A percentile compares a stretch with the other conserved stretches of the same genome.
phyloP scores from a whole-genome alignment of 2,329 filamentous ascomycete genomes.

The Ambrosiella xylebori region DNA sequence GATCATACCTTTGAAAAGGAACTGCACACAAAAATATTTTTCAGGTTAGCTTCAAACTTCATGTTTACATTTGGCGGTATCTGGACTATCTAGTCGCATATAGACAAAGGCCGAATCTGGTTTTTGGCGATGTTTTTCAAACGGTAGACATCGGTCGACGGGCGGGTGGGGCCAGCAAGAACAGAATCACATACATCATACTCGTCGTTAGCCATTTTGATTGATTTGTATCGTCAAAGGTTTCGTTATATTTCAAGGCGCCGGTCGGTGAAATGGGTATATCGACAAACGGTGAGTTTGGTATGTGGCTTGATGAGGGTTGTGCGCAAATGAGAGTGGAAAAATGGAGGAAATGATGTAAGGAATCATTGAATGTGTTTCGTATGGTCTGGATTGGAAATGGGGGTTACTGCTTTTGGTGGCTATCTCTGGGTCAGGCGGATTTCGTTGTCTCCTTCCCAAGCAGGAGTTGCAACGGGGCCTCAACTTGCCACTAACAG shows the following conservation, averaged over 20 bases:
- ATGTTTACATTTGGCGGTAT: neutral
- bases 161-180: conserved; percentile 19
- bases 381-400: conserved; percentile 1
- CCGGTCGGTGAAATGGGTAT: neutral
- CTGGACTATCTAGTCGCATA: too few relatives aligned
- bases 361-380: conserved; percentile 5
- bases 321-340: conserved; percentile 2
- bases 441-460: neutral
- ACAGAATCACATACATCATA: conserved; percentile 57
- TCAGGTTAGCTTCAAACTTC: neutral
- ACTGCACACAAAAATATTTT: conserved; percentile 34
- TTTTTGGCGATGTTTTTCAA: neutral
- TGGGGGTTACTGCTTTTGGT: conserved; percentile 1
- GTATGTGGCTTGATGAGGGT: neutral
- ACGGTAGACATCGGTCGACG: neutral
- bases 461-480: neutral
- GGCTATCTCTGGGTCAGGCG: neutral
- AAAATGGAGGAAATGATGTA: conserved; percentile 11
- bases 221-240: conserved; percentile 15
- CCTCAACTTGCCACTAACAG: neutral
- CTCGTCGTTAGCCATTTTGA: conserved; percentile 96
- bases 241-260: neutral
- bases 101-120: too few relatives aligned
- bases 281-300: neutral
- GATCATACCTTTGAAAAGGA: conserved; percentile 85